These are phyloP conservation scores for Sisymbrium altissimum DNA, from an alignment of 345 rosid species.

Conservation along the genomic window DNA sequence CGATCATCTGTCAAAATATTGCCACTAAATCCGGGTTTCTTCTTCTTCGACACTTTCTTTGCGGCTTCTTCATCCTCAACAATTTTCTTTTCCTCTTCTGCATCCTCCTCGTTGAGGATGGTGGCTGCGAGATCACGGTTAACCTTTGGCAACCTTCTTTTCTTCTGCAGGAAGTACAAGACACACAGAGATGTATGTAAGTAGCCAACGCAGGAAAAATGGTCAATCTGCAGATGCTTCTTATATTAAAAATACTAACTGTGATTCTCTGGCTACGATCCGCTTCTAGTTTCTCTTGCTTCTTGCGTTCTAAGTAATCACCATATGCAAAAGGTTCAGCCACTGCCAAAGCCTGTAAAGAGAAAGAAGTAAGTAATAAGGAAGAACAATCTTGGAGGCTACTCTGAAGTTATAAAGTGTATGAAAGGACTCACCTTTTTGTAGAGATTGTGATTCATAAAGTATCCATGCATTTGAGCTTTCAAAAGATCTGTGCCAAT, in stretches of 20 bases:
- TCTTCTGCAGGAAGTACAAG: constrained; percentile 47
- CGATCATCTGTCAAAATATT: constrained; percentile 57
- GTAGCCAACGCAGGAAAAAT: background rate
- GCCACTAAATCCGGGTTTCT: constrained; percentile 48
- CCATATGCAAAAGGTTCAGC: constrained; percentile 74
- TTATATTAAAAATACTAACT: constrained; percentile 41
- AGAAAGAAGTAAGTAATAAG: background rate
- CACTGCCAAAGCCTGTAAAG: constrained; percentile 59
- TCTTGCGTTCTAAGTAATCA: constrained; percentile 52
- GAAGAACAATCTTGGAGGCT: constrained; percentile 6
- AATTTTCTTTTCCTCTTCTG: constrained; percentile 48
- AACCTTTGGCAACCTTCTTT: constrained; percentile 68
- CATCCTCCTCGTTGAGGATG: constrained; percentile 55
- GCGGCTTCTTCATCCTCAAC: constrained; percentile 43
- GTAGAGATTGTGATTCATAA: constrained; percentile 66
- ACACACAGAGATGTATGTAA: constrained; percentile 19
- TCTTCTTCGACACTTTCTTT: constrained; percentile 69
- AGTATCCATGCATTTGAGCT: constrained; percentile 97
- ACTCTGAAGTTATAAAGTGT: background rate
- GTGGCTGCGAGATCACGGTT: constrained; percentile 62
- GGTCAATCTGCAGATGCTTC: background rate
- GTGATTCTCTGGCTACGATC: constrained; percentile 60
- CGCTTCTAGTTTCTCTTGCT: constrained; percentile 61
- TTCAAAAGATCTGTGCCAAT: constrained; percentile 88
- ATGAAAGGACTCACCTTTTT: constrained; percentile 52